A percentile compares a stretch with the other conserved stretches of the same genome.
These are phyloP conservation scores for Aspergillus hortae DNA, from an alignment of 2,329 filamentous ascomycete species.

Conservation along the genomic window DNA sequence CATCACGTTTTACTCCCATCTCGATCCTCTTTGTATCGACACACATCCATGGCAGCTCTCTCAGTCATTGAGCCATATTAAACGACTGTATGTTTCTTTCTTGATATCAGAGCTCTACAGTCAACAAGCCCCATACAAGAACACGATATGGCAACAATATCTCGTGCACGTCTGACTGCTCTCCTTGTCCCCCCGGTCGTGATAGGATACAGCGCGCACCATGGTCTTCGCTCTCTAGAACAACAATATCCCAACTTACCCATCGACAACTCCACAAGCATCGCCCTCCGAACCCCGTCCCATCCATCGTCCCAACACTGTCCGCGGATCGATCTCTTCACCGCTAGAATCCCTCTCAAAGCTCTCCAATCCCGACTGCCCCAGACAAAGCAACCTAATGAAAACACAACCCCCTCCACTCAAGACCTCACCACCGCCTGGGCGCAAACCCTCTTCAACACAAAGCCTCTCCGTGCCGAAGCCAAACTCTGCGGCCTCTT, in stretches of 20 bases:
- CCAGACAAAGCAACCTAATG: not conserved
- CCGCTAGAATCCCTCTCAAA: conserved; percentile 17
- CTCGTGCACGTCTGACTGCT: not conserved
- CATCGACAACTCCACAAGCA: conserved; percentile 15
- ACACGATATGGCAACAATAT: not conserved
- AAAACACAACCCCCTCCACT: not conserved
- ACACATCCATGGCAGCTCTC: too few relatives aligned
- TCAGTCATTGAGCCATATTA: too few relatives aligned
- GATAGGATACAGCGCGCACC: conserved; percentile 19
- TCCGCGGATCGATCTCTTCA: conserved; percentile 24
- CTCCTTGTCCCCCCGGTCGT: conserved; percentile 6
- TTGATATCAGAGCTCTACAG: too few relatives aligned
- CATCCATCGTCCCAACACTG: conserved; percentile 16
- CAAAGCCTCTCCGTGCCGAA: conserved; percentile 15
- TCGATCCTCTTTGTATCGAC: too few relatives aligned
- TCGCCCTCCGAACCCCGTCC: conserved; percentile 13
- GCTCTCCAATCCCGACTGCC: conserved; percentile 10
- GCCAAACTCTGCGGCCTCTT: conserved; percentile 17
- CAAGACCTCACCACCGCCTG: conserved; percentile 19
- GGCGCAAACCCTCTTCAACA: conserved; percentile 19
- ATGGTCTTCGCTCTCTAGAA: conserved; percentile 21
- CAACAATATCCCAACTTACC: conserved; percentile 22
- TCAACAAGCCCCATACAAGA: too few relatives aligned
- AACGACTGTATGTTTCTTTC: too few relatives aligned
- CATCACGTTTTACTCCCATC: too few relatives aligned